phyloP scores from a whole-genome alignment of 345 rosid genomes.

The Populus pruinosa region DNA sequence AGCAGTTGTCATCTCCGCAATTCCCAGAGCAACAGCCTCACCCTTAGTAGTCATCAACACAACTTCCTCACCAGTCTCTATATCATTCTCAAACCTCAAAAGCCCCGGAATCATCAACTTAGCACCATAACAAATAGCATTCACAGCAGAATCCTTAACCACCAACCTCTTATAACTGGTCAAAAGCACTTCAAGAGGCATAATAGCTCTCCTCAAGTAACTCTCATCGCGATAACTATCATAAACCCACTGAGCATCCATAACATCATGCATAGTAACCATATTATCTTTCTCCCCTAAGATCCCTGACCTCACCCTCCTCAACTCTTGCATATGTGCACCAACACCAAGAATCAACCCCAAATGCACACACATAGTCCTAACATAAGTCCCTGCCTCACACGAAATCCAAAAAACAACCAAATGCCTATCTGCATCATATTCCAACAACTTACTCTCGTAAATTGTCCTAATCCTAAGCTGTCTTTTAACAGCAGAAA shows the following conservation, averaged over 20 bases:
- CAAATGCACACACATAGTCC: constrained; percentile 93
- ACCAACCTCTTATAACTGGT: constrained; percentile 93
- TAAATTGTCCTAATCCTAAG: constrained; percentile 90
- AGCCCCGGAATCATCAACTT: constrained; percentile 91
- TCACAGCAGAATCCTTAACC: constrained; percentile 89
- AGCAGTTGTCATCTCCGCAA: constrained; percentile 97
- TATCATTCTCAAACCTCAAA: constrained; percentile 85
- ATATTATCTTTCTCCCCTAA: constrained; percentile 88
- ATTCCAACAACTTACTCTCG: constrained; percentile 86
- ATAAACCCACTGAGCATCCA: constrained; percentile 93
- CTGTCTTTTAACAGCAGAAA: constrained; percentile 93
- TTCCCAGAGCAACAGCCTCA: constrained; percentile 85
- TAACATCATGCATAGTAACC: constrained; percentile 96
- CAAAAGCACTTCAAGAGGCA: constrained; percentile 84
- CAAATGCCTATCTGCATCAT: constrained; percentile 72
- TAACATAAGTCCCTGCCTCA: constrained; percentile 92
- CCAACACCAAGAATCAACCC: constrained; percentile 94
- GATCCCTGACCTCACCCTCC: constrained; percentile 94
- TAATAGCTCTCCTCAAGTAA: constrained; percentile 79
- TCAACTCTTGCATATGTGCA: constrained; percentile 90
- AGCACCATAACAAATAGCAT: constrained; percentile 95
- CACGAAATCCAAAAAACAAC: constrained; percentile 94
- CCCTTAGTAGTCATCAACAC: constrained; percentile 96
- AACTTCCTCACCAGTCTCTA: constrained; percentile 82
- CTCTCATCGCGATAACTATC: constrained; percentile 63